phyloP scores from a whole-genome alignment of 1,139 yeast genomes.

The Geotrichum carabidarum region DNA sequence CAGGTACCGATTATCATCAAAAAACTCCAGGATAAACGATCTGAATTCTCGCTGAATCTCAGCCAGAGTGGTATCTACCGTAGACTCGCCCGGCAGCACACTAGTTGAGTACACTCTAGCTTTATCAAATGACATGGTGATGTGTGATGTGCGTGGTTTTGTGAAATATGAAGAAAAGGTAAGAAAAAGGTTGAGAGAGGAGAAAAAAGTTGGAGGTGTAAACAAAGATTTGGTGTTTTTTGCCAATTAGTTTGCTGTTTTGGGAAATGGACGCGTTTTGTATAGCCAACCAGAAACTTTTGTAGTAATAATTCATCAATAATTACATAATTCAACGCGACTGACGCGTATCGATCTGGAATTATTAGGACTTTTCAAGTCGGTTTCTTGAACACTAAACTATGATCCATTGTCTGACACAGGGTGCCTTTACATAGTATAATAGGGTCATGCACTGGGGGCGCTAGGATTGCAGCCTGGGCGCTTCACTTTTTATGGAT shows the following conservation, averaged over 20 bases:
- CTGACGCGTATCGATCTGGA: too few relatives aligned
- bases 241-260: not conserved
- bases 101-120: constrained; percentile 77
- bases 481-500: too few relatives aligned
- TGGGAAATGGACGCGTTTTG: not conserved
- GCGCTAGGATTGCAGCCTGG: too few relatives aligned
- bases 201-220: not conserved
- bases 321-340: too few relatives aligned
- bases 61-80: constrained; percentile 61
- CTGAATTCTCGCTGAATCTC: constrained; percentile 78
- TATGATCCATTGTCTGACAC: too few relatives aligned
- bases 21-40: constrained; percentile 76
- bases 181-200: not conserved
- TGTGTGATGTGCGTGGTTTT: not conserved
- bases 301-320: too few relatives aligned
- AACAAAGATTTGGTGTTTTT: not conserved
- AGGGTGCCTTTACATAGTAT: too few relatives aligned
- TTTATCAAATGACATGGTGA: constrained; percentile 57
- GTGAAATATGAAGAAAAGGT: not conserved
- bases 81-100: constrained; percentile 76
- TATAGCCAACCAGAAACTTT: not conserved
- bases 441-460: too few relatives aligned
- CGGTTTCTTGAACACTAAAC: too few relatives aligned
- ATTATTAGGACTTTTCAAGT: too few relatives aligned
- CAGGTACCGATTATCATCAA: constrained; percentile 74